These are phyloP conservation scores for Coprinopsis marcescibilis DNA, from an alignment of 768 basidiomycete species.

Conservation along the genomic window DNA sequence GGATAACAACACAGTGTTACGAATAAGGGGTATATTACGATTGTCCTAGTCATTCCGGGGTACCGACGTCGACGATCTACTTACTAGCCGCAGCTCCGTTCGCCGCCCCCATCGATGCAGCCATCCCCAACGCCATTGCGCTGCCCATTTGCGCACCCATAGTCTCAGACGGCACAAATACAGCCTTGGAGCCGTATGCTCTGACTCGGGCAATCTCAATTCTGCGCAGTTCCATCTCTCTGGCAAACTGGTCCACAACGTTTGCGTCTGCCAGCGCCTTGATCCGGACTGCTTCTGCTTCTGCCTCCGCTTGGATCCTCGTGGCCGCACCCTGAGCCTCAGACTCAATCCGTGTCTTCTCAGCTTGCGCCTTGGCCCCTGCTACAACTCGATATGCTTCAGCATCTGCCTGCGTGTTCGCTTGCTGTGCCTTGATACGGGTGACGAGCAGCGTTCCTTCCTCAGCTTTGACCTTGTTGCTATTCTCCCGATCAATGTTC, in stretches of 20 bases:
- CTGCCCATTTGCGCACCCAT: constrained; percentile 52
- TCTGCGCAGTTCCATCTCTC: constrained; percentile 70
- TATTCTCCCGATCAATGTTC: constrained; percentile 85
- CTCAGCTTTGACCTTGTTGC: constrained; percentile 83
- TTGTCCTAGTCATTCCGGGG: too few species aligned
- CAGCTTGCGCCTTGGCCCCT: constrained; percentile 67
- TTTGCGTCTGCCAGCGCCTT: constrained; percentile 58
- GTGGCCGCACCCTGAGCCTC: constrained; percentile 76
- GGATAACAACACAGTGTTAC: too few species aligned
- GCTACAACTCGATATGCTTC: constrained; percentile 72
- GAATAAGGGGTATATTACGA: too few species aligned
- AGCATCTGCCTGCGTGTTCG: constrained; percentile 63
- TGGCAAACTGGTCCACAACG: constrained; percentile 61
- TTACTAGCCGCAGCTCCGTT: constrained; percentile 15
- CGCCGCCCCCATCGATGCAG: constrained; percentile 51
- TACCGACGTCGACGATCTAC: too few species aligned
- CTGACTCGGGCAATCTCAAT: constrained; percentile 56
- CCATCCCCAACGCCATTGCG: constrained; percentile 66
- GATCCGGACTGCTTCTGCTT: constrained; percentile 60
- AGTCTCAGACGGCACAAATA: constrained; percentile 66
- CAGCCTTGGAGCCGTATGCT: constrained; percentile 63
- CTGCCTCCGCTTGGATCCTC: constrained; percentile 68
- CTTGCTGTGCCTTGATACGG: constrained; percentile 65
- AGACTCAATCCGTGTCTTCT: constrained; percentile 67
- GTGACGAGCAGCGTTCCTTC: constrained; percentile 75